Base-by-base conservation (phyloP, 163 green algal species). In the Trebouxia gelatinosa region DNA sequence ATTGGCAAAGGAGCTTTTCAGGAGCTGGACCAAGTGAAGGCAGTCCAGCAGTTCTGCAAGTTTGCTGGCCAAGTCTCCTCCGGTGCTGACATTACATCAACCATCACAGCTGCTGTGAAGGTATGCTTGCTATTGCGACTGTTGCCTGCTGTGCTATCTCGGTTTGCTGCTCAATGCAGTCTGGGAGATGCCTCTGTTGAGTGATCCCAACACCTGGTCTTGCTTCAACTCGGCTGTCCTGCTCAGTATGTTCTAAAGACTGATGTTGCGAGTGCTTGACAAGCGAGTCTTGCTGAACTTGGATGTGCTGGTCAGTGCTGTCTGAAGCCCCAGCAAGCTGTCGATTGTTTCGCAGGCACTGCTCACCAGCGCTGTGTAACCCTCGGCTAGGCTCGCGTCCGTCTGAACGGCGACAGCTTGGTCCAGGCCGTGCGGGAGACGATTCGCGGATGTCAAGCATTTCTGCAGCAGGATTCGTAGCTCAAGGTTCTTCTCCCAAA, bases 1-100 rank as follows among this genome's bases (percentile, higher is more conserved):
- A 67, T 94, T 40, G 90, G 92, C 68, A 92, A 93, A 83, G 92
- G 92, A 17, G 84, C 86, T 11, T 97, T 97, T 65, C 92, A 97
- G 84, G 91, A 97, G 81, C 75, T 92, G 39, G 92, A 97, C 85
- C 92, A 97, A 80, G 80, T 94, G 70, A 76, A 76, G 1, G 89
- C 87, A 0, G 87, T 90, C 66, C 19, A 17, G 21, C 78, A 51
- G 19, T 91, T 92, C 76, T 85, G 81, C 74, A 94, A 95, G 78
- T 89, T 79, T 26, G 83, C 83, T 13, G 80, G 70, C 1, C 74
- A 67, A n/a, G 82, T 78, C 26, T 39, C 31, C 19, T 67, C 26
- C 3, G 26, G 67, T 1, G 48, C 28, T 5, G 83, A 89, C 26
- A 86, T 92, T 21, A 67, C 81, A 1, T 6, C 34, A 17, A 29